Evolutionary conservation across 1,284 basidiomycete genomes (phyloP).

Genomic region (Sanghuangporus baumii): DNA sequence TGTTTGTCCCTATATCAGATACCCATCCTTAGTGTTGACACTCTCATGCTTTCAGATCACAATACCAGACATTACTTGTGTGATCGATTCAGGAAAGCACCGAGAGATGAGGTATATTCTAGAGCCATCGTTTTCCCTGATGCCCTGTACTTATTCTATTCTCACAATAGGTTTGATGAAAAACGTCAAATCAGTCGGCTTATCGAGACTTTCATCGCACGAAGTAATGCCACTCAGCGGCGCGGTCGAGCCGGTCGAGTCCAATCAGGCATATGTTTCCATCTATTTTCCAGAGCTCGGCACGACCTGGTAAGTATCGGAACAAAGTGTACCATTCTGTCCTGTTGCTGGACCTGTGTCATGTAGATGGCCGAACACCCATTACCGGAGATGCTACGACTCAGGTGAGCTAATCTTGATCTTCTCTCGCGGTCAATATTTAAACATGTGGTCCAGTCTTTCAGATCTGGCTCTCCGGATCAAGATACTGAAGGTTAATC

Average conservation of each 20-base stretch:
- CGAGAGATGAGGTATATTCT: conserved; percentile 74
- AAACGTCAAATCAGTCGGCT: conserved; percentile 94
- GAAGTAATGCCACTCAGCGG: conserved; percentile 91
- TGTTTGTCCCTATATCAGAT: background rate
- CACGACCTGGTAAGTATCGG: conserved; percentile 53
- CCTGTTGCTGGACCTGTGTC: conserved; percentile 28
- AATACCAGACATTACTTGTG: conserved; percentile 97
- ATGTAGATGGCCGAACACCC: conserved; percentile 85
- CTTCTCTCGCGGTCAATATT: background rate
- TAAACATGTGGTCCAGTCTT: conserved; percentile 46
- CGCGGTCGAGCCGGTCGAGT: conserved; percentile 92
- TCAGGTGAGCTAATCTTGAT: conserved; percentile 28
- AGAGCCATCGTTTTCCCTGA: background rate
- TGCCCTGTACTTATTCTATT: conserved; percentile 13
- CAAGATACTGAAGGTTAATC: conserved; percentile 92
- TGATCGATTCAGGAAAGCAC: conserved; percentile 95
- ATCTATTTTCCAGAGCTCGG: conserved; percentile 87
- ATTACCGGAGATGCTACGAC: conserved; percentile 91
- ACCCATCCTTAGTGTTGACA: too few species aligned
- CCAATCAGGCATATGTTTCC: conserved; percentile 88
- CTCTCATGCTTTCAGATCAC: conserved; percentile 46
- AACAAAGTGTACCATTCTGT: background rate
- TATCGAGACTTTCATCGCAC: conserved; percentile 89
- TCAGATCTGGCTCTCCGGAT: conserved; percentile 94
- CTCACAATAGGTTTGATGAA: conserved; percentile 77